Base-by-base conservation (phyloP, 2,329 filamentous ascomycete genomes). In the Ophiocordyceps sinensis region DNA sequence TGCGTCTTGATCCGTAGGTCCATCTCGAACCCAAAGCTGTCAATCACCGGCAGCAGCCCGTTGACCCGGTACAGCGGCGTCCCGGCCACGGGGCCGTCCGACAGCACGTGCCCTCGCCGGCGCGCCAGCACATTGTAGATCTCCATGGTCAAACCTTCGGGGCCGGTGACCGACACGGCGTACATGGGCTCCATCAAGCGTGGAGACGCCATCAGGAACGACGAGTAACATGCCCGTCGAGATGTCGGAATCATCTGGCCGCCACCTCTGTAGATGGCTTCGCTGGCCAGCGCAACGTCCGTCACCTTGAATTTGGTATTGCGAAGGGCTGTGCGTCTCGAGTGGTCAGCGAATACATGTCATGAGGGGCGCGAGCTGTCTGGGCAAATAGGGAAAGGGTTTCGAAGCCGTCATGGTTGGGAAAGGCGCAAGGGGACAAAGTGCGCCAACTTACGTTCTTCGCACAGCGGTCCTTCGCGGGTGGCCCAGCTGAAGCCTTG, bases 261-360 rank as follows among this genome's bases (percentile, higher is more conserved):
- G 50, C 89, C 89, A 43, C 91, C 91, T 40, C 91, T 79, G 70
- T 87, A 94, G 56, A 98, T 96, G 40, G 89, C 83, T 63, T 96
- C 87, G 40, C 79, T 73, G 11, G 88, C 89, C 17, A 98, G 73
- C 35, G 82, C 71, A 41, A 94, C 77, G 57, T 96, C 89, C 46
- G 88, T 96, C 54, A 98, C 78, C 57, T 88, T 86, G 73, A 98
- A 98, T 58, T 94, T 95, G 51, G 86, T 86, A 63, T 98, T 98
- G 52, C 91, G 88, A 56, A 98, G 96, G 29, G 91, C 82, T 86
- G 54, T 47, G 10, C 5, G 28, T 31, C 17, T 12, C 45, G 6
- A 19, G 17, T 14, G 2, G 40, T 48, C 31, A 48, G 46, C 28
- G 12, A 15, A 35, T 15, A n/a, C n/a, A n/a, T n/a, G n/a, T n/a